A percentile compares a stretch with the other conserved stretches of the same genome.
Evolutionary conservation across 441 rosid species (phyloP).

Genomic region (Erodium moschatum): DNA sequence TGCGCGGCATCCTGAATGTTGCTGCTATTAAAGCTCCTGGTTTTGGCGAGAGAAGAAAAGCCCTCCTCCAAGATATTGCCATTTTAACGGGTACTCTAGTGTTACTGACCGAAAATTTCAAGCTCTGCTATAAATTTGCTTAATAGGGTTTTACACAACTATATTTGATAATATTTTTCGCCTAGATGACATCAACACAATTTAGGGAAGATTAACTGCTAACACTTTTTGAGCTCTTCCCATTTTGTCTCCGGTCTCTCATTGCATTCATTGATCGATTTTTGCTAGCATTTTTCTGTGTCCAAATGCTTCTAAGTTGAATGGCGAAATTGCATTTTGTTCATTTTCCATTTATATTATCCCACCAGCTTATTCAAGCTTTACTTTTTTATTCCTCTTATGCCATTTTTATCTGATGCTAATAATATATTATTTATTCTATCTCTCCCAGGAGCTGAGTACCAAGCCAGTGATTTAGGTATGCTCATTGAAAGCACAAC

Average conservation of each 20-base stretch:
- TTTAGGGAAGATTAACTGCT: background rate
- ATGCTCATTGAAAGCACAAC: constrained; percentile 46
- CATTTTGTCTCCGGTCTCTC: background rate
- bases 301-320: background rate
- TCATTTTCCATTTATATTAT: background rate
- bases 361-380: background rate
- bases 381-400: background rate
- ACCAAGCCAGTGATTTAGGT: constrained; percentile 77
- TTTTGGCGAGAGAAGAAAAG: constrained; percentile 3
- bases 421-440: constrained; percentile 1
- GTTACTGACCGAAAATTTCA: background rate
- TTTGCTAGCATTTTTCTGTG: background rate
- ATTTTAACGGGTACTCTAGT: background rate
- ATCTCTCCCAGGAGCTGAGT: constrained; percentile 67
- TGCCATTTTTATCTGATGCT: background rate
- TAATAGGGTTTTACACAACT: background rate
- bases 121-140: background rate
- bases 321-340: background rate
- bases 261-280: background rate
- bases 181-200: background rate
- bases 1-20: background rate
- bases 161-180: background rate
- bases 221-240: background rate
- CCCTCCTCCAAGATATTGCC: too few relatives aligned
- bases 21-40: constrained; percentile 67